Base-by-base conservation (phyloP, 1,284 basidiomycete genomes). In the Testicularia cyperi region DNA sequence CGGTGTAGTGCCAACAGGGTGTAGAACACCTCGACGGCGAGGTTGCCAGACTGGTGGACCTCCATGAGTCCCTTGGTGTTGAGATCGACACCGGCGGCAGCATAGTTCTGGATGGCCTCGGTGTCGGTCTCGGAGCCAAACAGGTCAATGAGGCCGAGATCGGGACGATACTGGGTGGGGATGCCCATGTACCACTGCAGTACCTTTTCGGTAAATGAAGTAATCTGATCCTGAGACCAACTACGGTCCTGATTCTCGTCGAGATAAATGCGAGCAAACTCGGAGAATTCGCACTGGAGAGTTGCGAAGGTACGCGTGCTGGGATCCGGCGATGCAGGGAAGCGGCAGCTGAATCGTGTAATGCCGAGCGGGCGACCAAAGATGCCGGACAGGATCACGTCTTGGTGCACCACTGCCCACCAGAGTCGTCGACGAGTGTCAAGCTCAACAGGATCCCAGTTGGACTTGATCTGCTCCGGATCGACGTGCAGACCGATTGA, bases 331-430 rank as follows among this genome's bases (percentile, higher is more conserved):
- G 9, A 30, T 18, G 23, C 51, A 1, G 49, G 61, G 24, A 52
- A 64, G 5, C 41, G 47, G 25, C 44, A 58, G 35, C 37, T 54
- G 43, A 48, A 54, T 6, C 42, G 46, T 12, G 48, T 49, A 34
- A 63, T 49, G 12, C 54, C 60, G 9, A 63, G 39, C 3, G 60
- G 60, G 10, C 60, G 48, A n/a, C 60, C 48, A 41, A 57, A 63
- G 36, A 63, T 57, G 27, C 44, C 32, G 6, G 54, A 57, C 10
- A 63, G 49, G 34, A 56, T 52, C 24, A 47, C 53, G 26, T 63
- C 60, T 24, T 57, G 60, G 22, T 56, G 53, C 10, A 63, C 60
- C 4, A 54, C 48, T 8, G 60, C 54, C 60, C 60, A 62, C 60
- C 60, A 63, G 19, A 63, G 49, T 4, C 48, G 44, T 4, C 60